Conservation (phyloP, 2,329 filamentous ascomycete genomes). For the Aspergillus novoparasiticus region DNA sequence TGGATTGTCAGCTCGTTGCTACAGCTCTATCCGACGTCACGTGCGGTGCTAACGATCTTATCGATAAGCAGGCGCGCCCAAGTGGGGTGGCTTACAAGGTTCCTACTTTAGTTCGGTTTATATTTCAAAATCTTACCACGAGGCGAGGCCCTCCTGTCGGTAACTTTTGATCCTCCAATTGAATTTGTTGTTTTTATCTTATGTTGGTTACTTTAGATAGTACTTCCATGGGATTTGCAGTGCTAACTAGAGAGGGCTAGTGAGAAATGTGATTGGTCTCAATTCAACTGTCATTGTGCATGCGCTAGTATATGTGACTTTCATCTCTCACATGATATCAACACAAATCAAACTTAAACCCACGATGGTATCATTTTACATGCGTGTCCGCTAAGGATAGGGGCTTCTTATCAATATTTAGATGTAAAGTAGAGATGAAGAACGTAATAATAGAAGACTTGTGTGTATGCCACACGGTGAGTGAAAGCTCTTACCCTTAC, state of each 20-base stretch:
- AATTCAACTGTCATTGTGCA: neutral
- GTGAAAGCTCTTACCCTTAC: slow-evolving; percentile 9
- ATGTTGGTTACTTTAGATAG: neutral
- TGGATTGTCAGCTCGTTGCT: slow-evolving; percentile 24
- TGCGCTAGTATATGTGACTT: neutral
- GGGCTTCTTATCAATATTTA: neutral
- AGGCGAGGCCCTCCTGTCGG: neutral
- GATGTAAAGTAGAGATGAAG: neutral
- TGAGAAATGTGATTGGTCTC: neutral
- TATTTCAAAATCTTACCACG: neutral
- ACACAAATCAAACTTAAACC: neutral
- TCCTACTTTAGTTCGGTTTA: neutral
- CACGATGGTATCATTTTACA: slow-evolving; percentile 2
- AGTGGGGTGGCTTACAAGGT: slow-evolving; percentile 1
- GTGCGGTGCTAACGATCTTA: slow-evolving; percentile 22
- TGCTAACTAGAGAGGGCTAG: neutral
- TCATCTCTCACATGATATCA: neutral
- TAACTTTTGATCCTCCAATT: neutral
- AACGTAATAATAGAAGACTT: neutral
- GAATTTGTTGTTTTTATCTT: neutral
- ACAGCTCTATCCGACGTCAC: slow-evolving; percentile 23
- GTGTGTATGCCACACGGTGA: neutral
- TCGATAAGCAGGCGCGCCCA: slow-evolving; percentile 27
- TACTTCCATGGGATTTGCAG: neutral
- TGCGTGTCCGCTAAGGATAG: neutral